Evolutionary conservation across 108 stramenopile species (phyloP).

Genomic region (Cylindrotheca closterium): DNA sequence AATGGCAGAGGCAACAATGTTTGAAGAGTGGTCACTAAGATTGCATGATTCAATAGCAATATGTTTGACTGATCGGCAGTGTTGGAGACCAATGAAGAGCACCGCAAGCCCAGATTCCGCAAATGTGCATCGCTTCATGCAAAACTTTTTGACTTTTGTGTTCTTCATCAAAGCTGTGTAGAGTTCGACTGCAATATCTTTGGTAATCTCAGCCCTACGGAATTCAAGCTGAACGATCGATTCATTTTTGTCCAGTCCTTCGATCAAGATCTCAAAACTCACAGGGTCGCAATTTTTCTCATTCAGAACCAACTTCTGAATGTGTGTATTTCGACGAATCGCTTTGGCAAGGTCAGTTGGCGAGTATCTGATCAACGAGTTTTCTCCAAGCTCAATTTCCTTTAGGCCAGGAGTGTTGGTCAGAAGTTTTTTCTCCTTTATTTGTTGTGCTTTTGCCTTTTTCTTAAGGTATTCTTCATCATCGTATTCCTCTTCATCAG

Average conservation of each 20-base stretch:
- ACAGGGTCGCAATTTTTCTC: not conserved
- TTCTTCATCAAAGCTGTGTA: not conserved
- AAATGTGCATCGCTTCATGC: not conserved
- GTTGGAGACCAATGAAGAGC: not conserved
- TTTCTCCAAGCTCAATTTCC: not conserved
- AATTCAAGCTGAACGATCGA: not conserved
- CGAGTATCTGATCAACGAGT: not conserved
- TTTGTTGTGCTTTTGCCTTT: not conserved
- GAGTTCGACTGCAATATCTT: not conserved
- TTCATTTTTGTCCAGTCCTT: not conserved
- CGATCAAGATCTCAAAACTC: not conserved
- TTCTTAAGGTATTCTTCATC: not conserved
- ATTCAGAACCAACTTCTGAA: not conserved
- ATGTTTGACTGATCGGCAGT: not conserved
- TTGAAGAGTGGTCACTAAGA: not conserved
- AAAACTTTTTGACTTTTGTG: not conserved
- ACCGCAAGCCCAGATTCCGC: not conserved
- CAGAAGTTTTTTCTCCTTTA: not conserved
- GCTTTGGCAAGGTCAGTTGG: not conserved
- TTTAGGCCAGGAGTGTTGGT: not conserved
- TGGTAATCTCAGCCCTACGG: not conserved
- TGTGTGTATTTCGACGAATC: not conserved
- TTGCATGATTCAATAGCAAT: not conserved
- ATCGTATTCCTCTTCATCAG: not conserved
- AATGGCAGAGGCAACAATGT: not conserved